Conservation (phyloP, 352 stramenopile genomes). For the Globisporangium ultimum region DNA sequence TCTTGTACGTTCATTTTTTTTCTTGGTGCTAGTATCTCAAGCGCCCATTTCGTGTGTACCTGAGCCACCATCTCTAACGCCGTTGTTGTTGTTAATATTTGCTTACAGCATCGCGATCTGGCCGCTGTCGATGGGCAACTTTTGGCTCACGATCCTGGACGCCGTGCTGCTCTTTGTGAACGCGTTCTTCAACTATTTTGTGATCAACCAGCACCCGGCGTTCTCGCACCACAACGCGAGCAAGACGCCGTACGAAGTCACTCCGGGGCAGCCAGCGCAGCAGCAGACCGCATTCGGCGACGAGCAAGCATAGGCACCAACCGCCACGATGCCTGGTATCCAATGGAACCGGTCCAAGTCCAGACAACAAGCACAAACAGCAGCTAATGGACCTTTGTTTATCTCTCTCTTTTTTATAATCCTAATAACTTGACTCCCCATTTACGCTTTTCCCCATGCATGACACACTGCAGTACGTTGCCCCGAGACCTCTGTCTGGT, state of each 20-base stretch:
- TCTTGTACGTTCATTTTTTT: constrained; percentile 60
- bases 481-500: no score
- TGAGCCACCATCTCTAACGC: no score
- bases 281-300: constrained; percentile 6
- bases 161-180: constrained; percentile 86
- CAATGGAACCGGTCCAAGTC: background rate
- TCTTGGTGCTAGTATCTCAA: background rate
- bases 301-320: background rate
- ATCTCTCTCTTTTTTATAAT: constrained; percentile 5
- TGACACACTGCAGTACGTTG: background rate
- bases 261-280: background rate
- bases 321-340: background rate
- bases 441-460: background rate
- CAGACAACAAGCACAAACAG: background rate
- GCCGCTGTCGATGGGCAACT: constrained; percentile 88
- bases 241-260: constrained; percentile 3
- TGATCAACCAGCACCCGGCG: constrained; percentile 77
- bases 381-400: background rate
- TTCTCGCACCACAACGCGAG: constrained; percentile 39
- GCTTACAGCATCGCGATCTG: constrained; percentile 78
- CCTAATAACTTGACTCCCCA: no score
- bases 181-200: constrained; percentile 90
- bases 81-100: no score
- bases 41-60: no score
- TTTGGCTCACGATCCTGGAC: constrained; percentile 87